phyloP scores from a whole-genome alignment of 108 stramenopile genomes.

The Schizochytrium sp. region DNA sequence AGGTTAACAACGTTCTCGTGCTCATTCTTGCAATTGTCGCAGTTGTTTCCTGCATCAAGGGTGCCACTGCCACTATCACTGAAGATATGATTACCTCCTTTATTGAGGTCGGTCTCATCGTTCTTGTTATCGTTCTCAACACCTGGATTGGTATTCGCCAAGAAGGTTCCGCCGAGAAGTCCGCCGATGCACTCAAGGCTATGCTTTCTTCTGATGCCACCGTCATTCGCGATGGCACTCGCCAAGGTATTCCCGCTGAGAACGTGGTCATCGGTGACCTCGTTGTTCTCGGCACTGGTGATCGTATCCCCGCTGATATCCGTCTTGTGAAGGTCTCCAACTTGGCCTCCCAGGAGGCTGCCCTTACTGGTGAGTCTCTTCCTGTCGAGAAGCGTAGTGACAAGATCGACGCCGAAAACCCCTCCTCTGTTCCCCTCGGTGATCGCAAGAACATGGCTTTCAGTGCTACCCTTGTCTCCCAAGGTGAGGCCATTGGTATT shows the following conservation, averaged over 20 bases:
- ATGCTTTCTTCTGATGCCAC: constrained; percentile 88
- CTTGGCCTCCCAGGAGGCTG: constrained; percentile 85
- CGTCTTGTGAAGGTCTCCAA: constrained; percentile 85
- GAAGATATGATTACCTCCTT: constrained; percentile 51
- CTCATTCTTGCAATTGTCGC: constrained; percentile 87
- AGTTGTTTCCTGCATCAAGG: constrained; percentile 82
- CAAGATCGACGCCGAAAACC: constrained; percentile 18
- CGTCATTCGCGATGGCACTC: constrained; percentile 84
- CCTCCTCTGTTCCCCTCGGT: constrained; percentile 77
- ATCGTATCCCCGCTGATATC: constrained; percentile 95
- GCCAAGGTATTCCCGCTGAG: constrained; percentile 80
- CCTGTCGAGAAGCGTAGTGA: constrained; percentile 84
- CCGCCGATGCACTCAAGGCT: constrained; percentile 86
- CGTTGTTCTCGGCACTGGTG: constrained; percentile 86
- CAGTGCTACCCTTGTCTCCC: constrained; percentile 90
- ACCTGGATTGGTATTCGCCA: constrained; percentile 93
- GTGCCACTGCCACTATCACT: neutral
- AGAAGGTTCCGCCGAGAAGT: constrained; percentile 89
- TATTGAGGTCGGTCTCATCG: constrained; percentile 85
- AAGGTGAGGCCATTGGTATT: constrained; percentile 88
- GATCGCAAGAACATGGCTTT: constrained; percentile 90
- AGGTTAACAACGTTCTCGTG: constrained; percentile 83
- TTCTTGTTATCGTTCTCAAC: constrained; percentile 89
- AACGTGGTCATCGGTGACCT: constrained; percentile 94
- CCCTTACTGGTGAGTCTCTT: constrained; percentile 91